Conservation (phyloP, 2,329 filamentous ascomycete genomes). For the Xylaria sp. region DNA sequence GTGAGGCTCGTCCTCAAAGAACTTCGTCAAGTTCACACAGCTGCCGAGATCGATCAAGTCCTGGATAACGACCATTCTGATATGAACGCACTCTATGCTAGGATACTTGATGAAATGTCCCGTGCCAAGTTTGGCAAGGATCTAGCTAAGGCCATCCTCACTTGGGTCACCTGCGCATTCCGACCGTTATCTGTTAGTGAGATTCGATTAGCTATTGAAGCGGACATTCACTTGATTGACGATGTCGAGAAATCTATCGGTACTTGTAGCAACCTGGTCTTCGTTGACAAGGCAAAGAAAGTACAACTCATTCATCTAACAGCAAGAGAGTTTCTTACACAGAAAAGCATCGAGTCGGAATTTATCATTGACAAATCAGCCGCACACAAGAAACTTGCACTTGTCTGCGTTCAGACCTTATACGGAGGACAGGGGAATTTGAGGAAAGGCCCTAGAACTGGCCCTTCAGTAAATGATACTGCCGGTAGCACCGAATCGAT, state of each 20-base stretch:
- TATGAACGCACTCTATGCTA: conserved; percentile 48
- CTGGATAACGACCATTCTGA: conserved; percentile 44
- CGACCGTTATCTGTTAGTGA: conserved; percentile 45
- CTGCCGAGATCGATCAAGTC: conserved; percentile 42
- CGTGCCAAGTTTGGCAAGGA: conserved; percentile 43
- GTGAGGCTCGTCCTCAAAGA: conserved; percentile 45
- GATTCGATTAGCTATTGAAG: conserved; percentile 43
- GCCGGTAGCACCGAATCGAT: conserved; percentile 9
- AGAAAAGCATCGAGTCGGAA: conserved; percentile 33
- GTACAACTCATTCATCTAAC: conserved; percentile 49
- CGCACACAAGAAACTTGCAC: conserved; percentile 44
- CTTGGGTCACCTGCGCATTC: conserved; percentile 46
- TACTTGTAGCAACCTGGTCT: conserved; percentile 48
- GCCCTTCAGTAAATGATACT: not conserved
- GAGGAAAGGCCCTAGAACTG: not conserved
- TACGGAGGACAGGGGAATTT: conserved; percentile 4
- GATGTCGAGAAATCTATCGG: conserved; percentile 43
- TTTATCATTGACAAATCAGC: conserved; percentile 42
- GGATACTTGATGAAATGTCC: conserved; percentile 46
- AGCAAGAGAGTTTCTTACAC: conserved; percentile 46
- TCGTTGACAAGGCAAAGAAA: conserved; percentile 42
- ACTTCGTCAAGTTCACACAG: conserved; percentile 45
- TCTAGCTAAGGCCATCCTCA: conserved; percentile 44
- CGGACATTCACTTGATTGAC: conserved; percentile 46
- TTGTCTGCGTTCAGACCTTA: conserved; percentile 45